These are phyloP conservation scores for Paratinospora sagittata DNA, from an alignment of 164 flowering plant genomes.

Conservation along the genomic window DNA sequence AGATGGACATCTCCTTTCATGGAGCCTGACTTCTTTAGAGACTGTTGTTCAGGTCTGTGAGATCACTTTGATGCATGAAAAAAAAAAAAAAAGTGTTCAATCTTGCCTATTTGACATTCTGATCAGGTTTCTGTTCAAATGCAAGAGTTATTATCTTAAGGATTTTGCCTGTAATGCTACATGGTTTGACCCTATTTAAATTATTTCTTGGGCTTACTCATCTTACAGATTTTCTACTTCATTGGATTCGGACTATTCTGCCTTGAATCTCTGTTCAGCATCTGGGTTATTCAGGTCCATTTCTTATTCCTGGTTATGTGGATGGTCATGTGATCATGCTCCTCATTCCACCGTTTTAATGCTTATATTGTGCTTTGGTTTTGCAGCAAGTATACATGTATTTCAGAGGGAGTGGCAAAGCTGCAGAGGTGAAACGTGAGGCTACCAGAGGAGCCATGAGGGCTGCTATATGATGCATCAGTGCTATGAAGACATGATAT, in stretches of 20 bases:
- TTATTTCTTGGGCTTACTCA: not conserved
- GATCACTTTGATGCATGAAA: too few relatives aligned
- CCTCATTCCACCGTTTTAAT: not conserved
- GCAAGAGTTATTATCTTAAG: not conserved
- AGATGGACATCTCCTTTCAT: too few relatives aligned
- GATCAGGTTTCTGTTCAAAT: not conserved
- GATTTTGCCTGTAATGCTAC: not conserved
- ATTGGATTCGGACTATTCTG: slow-evolving; percentile 77
- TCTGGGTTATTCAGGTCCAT: slow-evolving; percentile 94
- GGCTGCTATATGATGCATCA: slow-evolving; percentile 39
- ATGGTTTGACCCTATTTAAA: slow-evolving; percentile 1
- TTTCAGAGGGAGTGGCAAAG: slow-evolving; percentile 85
- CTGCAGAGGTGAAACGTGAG: slow-evolving; percentile 66
- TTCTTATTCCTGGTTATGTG: not conserved
- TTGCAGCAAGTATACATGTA: slow-evolving; percentile 93
- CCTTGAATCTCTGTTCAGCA: slow-evolving; percentile 67
- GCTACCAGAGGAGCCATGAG: slow-evolving; percentile 70
- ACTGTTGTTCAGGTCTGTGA: too few relatives aligned
- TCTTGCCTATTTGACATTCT: not conserved
- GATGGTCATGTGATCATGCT: not conserved
- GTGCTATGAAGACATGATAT: not conserved
- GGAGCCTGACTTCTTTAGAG: too few relatives aligned
- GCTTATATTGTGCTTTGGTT: not conserved
- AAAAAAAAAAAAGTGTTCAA: not conserved
- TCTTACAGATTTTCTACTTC: slow-evolving; percentile 80